Conservation (phyloP, 1,284 basidiomycete species). For the Anthracocystis panici-leucophaei region DNA sequence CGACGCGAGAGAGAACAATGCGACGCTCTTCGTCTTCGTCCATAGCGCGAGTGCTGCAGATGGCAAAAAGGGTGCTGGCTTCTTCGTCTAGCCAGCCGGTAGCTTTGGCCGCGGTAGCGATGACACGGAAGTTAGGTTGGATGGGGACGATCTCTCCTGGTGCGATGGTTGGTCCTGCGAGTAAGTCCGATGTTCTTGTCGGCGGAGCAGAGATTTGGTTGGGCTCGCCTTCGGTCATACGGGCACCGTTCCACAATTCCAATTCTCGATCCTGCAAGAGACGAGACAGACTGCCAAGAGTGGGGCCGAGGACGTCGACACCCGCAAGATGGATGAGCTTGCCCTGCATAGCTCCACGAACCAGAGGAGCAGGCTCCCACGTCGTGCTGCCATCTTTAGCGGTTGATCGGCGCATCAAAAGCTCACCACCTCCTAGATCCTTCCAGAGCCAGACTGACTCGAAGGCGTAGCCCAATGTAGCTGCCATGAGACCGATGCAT, state of each 20-base stretch:
- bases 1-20: conserved; percentile 51
- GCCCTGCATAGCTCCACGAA: conserved; percentile 66
- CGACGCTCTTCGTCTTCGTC: conserved; percentile 65
- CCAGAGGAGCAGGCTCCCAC: conserved; percentile 67
- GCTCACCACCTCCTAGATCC: conserved; percentile 69
- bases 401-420: conserved; percentile 67
- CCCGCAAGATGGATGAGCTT: conserved; percentile 70
- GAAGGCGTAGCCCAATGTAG: conserved; percentile 68
- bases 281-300: conserved; percentile 63
- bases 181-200: neutral
- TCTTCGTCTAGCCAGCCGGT: conserved; percentile 70
- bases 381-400: conserved; percentile 64
- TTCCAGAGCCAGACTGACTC: conserved; percentile 70
- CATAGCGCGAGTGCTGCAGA: conserved; percentile 69
- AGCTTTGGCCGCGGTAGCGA: conserved; percentile 66
- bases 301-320: conserved; percentile 69
- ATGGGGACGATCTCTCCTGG: conserved; percentile 42
- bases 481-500: conserved; percentile 67
- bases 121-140: conserved; percentile 65
- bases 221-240: conserved; percentile 42
- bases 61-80: conserved; percentile 65
- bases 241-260: conserved; percentile 66
- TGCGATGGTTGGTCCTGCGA: conserved; percentile 10
- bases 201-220: neutral
- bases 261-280: conserved; percentile 65